Evolutionary conservation across 306 rosid species (phyloP), one percentile per base, ranked within the genome.

Genomic region (Alnus rubra): DNA sequence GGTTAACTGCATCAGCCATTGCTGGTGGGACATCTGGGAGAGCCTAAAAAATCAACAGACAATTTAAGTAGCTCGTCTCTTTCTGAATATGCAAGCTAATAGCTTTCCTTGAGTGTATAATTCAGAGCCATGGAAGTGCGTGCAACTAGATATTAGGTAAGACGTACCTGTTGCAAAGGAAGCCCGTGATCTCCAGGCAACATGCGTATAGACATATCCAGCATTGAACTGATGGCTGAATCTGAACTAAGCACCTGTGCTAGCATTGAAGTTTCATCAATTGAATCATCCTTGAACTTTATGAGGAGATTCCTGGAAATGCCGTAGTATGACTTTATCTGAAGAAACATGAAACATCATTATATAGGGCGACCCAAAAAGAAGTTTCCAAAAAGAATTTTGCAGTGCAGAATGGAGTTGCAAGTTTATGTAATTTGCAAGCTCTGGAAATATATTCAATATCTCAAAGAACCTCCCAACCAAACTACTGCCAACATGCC

Each of bases 261-360:
- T 79, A 95, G 84, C 23, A 82, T 88, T 62, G 90, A 23, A 71
- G 98, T 95, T 84, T 95, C 98, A 72, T 95, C 98, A 64, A 95
- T 95, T 37, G 76, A 35, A 87, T 95, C 98, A 83, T 95, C 94
- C 60, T 88, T 85, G 89, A 95, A 95, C 84, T 88, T 92, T 74
- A 95, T 79, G 58, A 95, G 87, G 83, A 95, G 98, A 91, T 95
- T 95, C 75, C 97, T 85, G 63, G 98, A 88, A 82, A 95, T 78
- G 33, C 98, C 98, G 4, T 95, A 95, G 92, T 95, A 95, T 30
- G 98, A 91, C 77, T 90, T 95, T 84, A 95, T 86, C 98, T 95
- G 96, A 83, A 82, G 58, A 85, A 67, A 67, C 49, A 70, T 71
- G 9, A 60, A 84, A 52, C 68, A 73, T 44, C 9, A 48, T 60